Conservation (phyloP, 352 stramenopile genomes). For the Globisporangium barbulae region DNA sequence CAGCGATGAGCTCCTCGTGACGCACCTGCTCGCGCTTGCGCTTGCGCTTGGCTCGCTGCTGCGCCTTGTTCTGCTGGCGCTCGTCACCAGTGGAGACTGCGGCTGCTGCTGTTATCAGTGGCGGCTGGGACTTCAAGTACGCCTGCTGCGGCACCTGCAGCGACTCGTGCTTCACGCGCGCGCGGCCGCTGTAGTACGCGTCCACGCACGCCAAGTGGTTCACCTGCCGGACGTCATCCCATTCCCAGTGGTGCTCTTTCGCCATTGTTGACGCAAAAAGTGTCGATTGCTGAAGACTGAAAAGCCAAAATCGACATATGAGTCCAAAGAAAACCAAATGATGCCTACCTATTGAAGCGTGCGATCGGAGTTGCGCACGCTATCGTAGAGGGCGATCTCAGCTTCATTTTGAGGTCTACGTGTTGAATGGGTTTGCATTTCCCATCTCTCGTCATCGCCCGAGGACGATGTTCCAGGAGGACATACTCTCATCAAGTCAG, state of each 20-base stretch:
- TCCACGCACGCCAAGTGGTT: conserved; percentile 51
- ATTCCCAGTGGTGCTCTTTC: background rate
- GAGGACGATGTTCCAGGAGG: no score
- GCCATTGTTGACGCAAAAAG: background rate
- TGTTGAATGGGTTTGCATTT: no score
- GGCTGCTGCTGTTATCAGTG: conserved; percentile 3
- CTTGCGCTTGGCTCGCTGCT: conserved; percentile 22
- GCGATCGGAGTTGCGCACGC: no score
- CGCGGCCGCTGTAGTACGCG: conserved; percentile 43
- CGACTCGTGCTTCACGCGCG: conserved; percentile 26
- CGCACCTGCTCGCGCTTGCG: conserved; percentile 36
- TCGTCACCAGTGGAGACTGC: background rate
- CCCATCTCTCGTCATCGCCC: no score
- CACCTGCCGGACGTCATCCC: conserved; percentile 10
- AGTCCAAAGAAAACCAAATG: no score
- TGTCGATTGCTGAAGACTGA: no score
- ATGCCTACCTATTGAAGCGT: no score
- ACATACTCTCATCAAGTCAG: no score
- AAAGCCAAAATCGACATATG: no score
- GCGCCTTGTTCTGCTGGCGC: background rate
- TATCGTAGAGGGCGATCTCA: no score
- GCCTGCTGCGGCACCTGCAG: conserved; percentile 30
- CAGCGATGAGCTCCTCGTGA: conserved; percentile 32
- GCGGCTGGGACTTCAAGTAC: conserved; percentile 14
- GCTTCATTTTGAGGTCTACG: no score